phyloP scores from a whole-genome alignment of 139 green algal species.

The Chloropicon primus region DNA sequence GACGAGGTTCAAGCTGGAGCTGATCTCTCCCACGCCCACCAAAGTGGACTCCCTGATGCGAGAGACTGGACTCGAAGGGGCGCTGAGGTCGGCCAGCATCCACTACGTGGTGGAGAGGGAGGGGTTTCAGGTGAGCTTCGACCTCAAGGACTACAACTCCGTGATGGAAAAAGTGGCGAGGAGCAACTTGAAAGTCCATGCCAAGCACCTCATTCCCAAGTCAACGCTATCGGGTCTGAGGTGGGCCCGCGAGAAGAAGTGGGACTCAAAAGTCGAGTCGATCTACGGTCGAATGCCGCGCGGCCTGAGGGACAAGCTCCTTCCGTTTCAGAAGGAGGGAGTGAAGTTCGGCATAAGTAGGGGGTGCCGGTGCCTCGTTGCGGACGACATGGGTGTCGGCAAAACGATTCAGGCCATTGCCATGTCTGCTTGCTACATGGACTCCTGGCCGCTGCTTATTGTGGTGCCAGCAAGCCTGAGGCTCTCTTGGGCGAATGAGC shows the following conservation, averaged over 20 bases:
- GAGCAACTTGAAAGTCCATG: background rate
- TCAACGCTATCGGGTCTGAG: background rate
- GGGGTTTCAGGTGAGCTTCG: background rate
- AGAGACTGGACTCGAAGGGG: background rate
- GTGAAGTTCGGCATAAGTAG: slow-evolving; percentile 35
- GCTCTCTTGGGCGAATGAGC: slow-evolving; percentile 84
- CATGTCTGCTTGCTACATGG: slow-evolving; percentile 64
- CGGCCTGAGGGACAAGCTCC: slow-evolving; percentile 32
- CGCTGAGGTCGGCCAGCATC: background rate
- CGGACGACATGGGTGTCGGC: slow-evolving; percentile 87
- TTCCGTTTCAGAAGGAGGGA: slow-evolving; percentile 38
- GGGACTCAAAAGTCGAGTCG: slow-evolving; percentile 21
- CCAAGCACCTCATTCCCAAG: background rate
- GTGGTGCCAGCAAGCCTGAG: slow-evolving; percentile 73
- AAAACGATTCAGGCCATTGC: slow-evolving; percentile 89
- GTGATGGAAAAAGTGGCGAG: background rate
- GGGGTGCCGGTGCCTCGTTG: slow-evolving; percentile 38
- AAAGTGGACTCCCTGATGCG: background rate
- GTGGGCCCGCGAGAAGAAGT: background rate
- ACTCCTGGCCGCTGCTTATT: slow-evolving; percentile 83
- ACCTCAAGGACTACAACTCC: background rate
- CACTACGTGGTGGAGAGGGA: background rate
- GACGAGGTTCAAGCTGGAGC: background rate
- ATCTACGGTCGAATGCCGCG: slow-evolving; percentile 31
- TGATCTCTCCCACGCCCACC: background rate